Conservation (phyloP, 83 land plant genomes). For the Diphasiastrum complanatum region DNA sequence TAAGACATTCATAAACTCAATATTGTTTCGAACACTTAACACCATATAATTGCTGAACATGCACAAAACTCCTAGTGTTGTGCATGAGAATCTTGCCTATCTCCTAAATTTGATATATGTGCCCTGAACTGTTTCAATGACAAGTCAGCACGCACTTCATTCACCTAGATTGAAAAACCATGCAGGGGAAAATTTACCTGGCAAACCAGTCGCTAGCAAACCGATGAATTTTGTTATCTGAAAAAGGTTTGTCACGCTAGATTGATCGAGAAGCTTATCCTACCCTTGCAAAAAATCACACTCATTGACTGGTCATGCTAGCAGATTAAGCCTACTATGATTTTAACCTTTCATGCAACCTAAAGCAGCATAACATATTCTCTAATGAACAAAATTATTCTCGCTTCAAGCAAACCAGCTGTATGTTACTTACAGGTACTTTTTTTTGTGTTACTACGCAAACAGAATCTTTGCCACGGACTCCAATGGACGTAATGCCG, state of each 20-base stretch:
- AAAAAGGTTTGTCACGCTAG: constrained; percentile 89
- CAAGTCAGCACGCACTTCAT: background rate
- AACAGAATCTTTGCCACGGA: constrained; percentile 79
- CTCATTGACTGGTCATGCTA: background rate
- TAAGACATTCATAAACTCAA: no score
- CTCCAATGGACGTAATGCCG: constrained; percentile 89
- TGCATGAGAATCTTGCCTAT: background rate
- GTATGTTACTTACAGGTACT: constrained; percentile 66
- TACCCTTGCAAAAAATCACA: constrained; percentile 17
- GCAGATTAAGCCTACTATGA: no score
- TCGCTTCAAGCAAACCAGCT: background rate
- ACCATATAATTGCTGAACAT: background rate
- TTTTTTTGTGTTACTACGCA: constrained; percentile 97
- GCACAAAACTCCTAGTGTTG: background rate
- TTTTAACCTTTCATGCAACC: background rate
- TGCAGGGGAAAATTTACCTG: constrained; percentile 48
- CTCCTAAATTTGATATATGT: no score
- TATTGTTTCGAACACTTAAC: no score
- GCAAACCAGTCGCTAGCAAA: constrained; percentile 85
- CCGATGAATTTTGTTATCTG: constrained; percentile 78
- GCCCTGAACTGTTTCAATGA: background rate
- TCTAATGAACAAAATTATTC: background rate
- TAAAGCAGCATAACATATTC: background rate
- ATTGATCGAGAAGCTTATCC: constrained; percentile 95
- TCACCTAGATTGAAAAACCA: background rate